Conservation (phyloP, 139 green algal genomes). For the Chlorella sp. region DNA sequence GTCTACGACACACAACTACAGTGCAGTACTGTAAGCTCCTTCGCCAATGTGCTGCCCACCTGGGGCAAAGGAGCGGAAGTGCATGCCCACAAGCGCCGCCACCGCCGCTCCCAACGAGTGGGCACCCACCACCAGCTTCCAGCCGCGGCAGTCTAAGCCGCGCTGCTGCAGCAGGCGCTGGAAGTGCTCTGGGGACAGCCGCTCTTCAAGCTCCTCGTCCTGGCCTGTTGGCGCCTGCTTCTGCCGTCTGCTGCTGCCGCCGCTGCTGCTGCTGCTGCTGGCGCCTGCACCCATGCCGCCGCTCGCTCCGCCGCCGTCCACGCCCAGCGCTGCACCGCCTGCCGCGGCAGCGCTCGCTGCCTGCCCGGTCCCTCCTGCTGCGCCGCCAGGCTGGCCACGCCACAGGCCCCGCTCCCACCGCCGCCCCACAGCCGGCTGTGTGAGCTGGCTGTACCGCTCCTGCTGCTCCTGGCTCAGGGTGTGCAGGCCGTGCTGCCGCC, state of each 20-base stretch:
- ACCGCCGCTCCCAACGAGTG: conserved; percentile 25
- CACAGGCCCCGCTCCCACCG: neutral
- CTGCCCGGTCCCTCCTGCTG: neutral
- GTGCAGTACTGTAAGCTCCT: too few species aligned
- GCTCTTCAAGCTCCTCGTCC: neutral
- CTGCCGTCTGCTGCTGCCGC: neutral
- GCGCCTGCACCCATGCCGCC: neutral
- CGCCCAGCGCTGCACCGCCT: neutral
- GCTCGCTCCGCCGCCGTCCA: neutral
- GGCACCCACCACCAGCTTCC: conserved; percentile 22
- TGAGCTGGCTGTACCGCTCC: neutral
- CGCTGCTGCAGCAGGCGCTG: neutral
- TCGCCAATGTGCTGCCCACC: neutral
- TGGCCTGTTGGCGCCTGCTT: neutral
- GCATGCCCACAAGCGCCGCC: conserved; percentile 22
- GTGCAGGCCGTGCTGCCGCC: neutral
- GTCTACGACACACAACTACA: too few species aligned
- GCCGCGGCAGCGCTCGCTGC: neutral
- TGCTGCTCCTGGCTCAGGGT: neutral
- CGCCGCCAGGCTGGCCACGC: too few species aligned
- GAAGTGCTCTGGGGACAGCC: neutral
- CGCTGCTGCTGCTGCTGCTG: neutral
- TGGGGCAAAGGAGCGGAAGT: neutral
- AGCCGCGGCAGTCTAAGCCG: conserved; percentile 25
- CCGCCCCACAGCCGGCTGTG: neutral